Evolutionary conservation across 2,329 filamentous ascomycete species (phyloP).

Genomic region (Penicillium hordei): DNA sequence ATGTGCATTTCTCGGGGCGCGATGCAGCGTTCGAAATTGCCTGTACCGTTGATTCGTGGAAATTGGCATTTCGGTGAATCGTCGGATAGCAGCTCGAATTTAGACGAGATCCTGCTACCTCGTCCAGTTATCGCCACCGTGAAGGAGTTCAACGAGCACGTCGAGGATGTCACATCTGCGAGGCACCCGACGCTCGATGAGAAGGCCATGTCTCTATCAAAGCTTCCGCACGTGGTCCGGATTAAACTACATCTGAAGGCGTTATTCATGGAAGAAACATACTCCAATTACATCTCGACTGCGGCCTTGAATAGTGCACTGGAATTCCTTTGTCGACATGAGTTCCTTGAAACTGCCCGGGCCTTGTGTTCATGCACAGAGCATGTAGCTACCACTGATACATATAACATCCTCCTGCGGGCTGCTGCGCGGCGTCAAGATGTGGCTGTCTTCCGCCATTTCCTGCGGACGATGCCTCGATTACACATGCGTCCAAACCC

Average conservation of each 20-base stretch:
- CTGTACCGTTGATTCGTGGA: conserved; percentile 33
- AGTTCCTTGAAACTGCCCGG: conserved; percentile 33
- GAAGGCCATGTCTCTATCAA: conserved; percentile 4
- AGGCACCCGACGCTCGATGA: conserved; percentile 13
- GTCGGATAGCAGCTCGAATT: conserved; percentile 1
- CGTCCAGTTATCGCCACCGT: conserved; percentile 30
- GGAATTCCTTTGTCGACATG: conserved; percentile 37
- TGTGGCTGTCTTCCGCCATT: conserved; percentile 39
- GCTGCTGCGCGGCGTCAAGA: conserved; percentile 40
- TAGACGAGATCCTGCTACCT: conserved; percentile 18
- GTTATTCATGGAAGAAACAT: conserved; percentile 35
- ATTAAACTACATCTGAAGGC: conserved; percentile 28
- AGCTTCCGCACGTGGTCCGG: conserved; percentile 13
- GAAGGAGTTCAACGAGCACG: conserved; percentile 39
- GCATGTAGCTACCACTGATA: conserved; percentile 39
- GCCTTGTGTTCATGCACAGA: conserved; percentile 38
- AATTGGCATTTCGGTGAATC: conserved; percentile 27
- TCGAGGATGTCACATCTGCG: conserved; percentile 39
- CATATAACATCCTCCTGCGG: conserved; percentile 48
- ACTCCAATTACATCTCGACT: conserved; percentile 38
- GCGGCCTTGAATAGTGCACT: conserved; percentile 45
- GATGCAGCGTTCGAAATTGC: conserved; percentile 22
- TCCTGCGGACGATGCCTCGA: conserved; percentile 42
- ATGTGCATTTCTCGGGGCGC: conserved; percentile 31
- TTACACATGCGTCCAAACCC: conserved; percentile 41